A percentile compares a stretch with the other conserved stretches of the same genome.
Evolutionary conservation across 192 early-diverging fungal genomes (phyloP).

Genomic region (Backusella circina): DNA sequence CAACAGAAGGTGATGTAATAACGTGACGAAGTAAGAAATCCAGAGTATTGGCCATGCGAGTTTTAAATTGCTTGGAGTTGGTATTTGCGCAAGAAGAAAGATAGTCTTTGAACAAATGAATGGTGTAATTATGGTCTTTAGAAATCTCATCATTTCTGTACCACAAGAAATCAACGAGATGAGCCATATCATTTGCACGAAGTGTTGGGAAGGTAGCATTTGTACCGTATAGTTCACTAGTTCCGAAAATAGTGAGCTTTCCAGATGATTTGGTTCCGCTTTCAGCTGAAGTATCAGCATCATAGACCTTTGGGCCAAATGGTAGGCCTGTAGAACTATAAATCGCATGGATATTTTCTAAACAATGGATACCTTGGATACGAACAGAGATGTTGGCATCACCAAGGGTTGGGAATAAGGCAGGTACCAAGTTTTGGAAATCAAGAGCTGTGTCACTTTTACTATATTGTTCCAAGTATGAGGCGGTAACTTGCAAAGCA

Average conservation of each 20-base stretch:
- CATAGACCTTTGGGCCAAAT: slow-evolving; percentile 26
- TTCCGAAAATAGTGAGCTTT: not conserved
- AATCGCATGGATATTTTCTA: slow-evolving; percentile 41
- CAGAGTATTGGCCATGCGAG: slow-evolving; percentile 37
- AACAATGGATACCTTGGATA: slow-evolving; percentile 54
- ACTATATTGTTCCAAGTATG: slow-evolving; percentile 35
- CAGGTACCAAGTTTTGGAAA: slow-evolving; percentile 68
- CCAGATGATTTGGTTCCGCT: slow-evolving; percentile 39
- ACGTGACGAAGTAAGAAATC: slow-evolving; percentile 56
- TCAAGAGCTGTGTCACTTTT: slow-evolving; percentile 31
- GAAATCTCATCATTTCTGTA: slow-evolving; percentile 42
- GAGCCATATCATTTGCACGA: slow-evolving; percentile 36
- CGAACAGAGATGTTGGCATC: slow-evolving; percentile 58
- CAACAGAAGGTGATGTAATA: slow-evolving; percentile 34
- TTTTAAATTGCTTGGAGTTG: slow-evolving; percentile 21
- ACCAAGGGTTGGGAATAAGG: slow-evolving; percentile 63
- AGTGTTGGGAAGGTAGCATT: slow-evolving; percentile 51
- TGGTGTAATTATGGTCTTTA: slow-evolving; percentile 40
- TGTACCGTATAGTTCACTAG: slow-evolving; percentile 49
- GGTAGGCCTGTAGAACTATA: slow-evolving; percentile 43
- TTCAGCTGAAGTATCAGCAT: slow-evolving; percentile 11
- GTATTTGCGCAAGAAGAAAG: not conserved
- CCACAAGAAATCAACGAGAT: slow-evolving; percentile 49
- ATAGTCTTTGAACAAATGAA: slow-evolving; percentile 10
- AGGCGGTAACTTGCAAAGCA: slow-evolving; percentile 53